phyloP scores from a whole-genome alignment of 331 rosid genomes.

The Acacia concinna region DNA sequence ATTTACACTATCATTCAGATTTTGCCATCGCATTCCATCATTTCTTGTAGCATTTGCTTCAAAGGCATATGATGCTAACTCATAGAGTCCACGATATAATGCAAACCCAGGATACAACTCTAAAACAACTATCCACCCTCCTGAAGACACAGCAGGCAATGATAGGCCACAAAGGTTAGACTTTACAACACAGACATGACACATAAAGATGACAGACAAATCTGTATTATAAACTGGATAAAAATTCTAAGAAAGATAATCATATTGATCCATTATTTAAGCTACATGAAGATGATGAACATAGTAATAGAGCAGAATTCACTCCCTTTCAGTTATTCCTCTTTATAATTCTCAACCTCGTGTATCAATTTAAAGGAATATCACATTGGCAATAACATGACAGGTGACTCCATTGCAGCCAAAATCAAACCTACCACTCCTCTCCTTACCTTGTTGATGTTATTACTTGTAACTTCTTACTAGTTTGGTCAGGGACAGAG shows the following conservation, averaged over 20 bases:
- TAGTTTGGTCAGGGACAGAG: background rate
- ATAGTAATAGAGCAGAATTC: background rate
- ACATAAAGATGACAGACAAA: constrained; percentile 16
- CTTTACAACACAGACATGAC: constrained; percentile 6
- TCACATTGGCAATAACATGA: constrained; percentile 22
- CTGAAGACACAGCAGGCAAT: constrained; percentile 40
- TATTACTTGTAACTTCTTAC: background rate
- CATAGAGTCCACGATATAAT: constrained; percentile 80
- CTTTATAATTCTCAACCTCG: background rate
- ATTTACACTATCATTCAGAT: constrained; percentile 59
- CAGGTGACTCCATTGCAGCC: background rate
- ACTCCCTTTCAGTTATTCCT: constrained; percentile 10
- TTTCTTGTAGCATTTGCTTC: constrained; percentile 49
- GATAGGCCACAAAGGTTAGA: constrained; percentile 22
- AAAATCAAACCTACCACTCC: background rate
- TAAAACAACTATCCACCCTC: constrained; percentile 63
- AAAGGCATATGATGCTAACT: constrained; percentile 58
- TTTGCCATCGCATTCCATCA: constrained; percentile 78
- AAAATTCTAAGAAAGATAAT: background rate
- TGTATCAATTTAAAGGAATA: constrained; percentile 11
- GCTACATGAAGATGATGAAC: constrained; percentile 9
- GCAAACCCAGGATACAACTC: constrained; percentile 91
- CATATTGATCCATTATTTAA: constrained; percentile 2
- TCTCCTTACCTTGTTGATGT: background rate
- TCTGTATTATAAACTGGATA: background rate